Evolutionary conservation across 2,329 filamentous ascomycete genomes (phyloP).

Genomic region (Bipolaris bicolor): DNA sequence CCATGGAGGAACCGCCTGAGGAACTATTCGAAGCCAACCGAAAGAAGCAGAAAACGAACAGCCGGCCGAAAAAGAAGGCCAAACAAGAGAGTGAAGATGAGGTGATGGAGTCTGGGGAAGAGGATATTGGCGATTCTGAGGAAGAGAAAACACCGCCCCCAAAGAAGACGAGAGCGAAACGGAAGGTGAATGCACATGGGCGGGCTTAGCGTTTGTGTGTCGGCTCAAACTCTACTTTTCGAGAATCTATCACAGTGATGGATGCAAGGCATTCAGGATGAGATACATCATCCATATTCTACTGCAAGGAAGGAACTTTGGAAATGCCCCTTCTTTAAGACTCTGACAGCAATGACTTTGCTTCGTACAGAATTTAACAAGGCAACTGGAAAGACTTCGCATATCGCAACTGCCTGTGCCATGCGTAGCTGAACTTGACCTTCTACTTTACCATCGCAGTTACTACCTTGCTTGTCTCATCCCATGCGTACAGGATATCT

Average conservation of each 20-base stretch:
- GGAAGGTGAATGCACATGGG: slow-evolving; percentile 23
- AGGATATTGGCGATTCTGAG: slow-evolving; percentile 37
- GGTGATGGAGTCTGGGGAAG: slow-evolving; percentile 30
- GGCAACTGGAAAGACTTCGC: too few relatives aligned
- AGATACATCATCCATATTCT: slow-evolving; percentile 9
- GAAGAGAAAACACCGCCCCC: slow-evolving; percentile 28
- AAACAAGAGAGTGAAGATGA: slow-evolving; percentile 29
- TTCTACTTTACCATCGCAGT: too few relatives aligned
- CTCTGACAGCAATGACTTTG: too few relatives aligned
- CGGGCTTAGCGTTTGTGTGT: slow-evolving; percentile 21
- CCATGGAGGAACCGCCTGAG: slow-evolving; percentile 64
- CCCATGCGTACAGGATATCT: too few relatives aligned
- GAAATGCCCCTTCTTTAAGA: too few relatives aligned
- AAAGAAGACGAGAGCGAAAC: slow-evolving; percentile 29
- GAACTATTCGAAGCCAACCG: slow-evolving; percentile 60
- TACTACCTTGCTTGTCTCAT: too few relatives aligned
- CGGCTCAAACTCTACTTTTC: background rate
- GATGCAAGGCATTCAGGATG: slow-evolving; percentile 10
- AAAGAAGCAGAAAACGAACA: slow-evolving; percentile 36
- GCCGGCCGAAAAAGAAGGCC: slow-evolving; percentile 27
- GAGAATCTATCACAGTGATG: background rate
- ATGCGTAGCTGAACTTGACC: too few relatives aligned
- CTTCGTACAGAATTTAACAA: too few relatives aligned
- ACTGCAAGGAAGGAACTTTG: background rate
- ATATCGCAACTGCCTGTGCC: too few relatives aligned